These are phyloP conservation scores for Imleria badia DNA, from an alignment of 768 basidiomycete species.

Conservation along the genomic window DNA sequence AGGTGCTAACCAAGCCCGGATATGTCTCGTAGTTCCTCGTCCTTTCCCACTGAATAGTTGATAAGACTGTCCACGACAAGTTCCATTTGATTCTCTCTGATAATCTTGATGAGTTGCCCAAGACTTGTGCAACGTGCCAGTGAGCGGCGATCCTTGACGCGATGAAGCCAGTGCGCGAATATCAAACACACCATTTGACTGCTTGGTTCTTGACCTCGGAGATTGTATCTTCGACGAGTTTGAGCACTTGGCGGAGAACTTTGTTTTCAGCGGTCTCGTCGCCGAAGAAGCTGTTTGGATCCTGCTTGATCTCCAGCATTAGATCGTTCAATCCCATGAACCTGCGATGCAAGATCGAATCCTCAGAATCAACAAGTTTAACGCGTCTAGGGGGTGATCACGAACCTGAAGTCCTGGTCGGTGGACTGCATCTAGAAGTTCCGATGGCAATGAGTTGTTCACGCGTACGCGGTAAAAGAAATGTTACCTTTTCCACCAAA, in stretches of 20 bases:
- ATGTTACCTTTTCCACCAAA: slow-evolving; percentile 72
- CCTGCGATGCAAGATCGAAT: slow-evolving; percentile 41
- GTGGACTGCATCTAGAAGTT: slow-evolving; percentile 75
- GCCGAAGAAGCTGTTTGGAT: slow-evolving; percentile 70
- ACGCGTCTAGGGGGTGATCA: slow-evolving; percentile 19
- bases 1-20: slow-evolving; percentile 73
- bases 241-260: slow-evolving; percentile 79
- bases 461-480: not conserved
- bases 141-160: not conserved
- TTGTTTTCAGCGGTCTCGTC: slow-evolving; percentile 87
- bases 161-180: not conserved
- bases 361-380: slow-evolving; percentile 14
- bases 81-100: slow-evolving; percentile 80
- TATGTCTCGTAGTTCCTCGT: slow-evolving; percentile 93
- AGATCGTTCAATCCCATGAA: slow-evolving; percentile 98
- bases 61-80: slow-evolving; percentile 88
- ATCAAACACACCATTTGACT: slow-evolving; percentile 76
- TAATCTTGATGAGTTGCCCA: slow-evolving; percentile 87
- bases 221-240: slow-evolving; percentile 90
- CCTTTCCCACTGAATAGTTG: slow-evolving; percentile 78
- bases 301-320: slow-evolving; percentile 82
- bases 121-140: slow-evolving; percentile 62
- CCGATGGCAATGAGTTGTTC: slow-evolving; percentile 1
- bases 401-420: slow-evolving; percentile 87
- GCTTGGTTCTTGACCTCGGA: slow-evolving; percentile 98